These are phyloP conservation scores for Penicillium flavigenum DNA, from an alignment of 495 filamentous ascomycete species.

Conservation along the genomic window DNA sequence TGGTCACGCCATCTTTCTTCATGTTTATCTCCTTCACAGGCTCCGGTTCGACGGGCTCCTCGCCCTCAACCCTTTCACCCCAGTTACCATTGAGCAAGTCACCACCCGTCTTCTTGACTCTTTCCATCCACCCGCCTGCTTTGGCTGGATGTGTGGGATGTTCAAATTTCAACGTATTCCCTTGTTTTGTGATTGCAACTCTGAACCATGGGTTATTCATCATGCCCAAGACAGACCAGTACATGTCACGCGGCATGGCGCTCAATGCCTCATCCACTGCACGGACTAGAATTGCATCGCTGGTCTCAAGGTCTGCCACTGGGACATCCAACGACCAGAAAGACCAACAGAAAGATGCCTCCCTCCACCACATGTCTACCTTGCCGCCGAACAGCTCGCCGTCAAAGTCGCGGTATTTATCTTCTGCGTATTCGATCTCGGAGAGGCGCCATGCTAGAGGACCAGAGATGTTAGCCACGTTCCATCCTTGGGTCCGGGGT, in stretches of 20 bases:
- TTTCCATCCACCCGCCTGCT: slow-evolving; percentile 93
- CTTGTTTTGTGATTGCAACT: slow-evolving; percentile 73
- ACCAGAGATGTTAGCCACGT: slow-evolving; percentile 17
- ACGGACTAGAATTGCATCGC: slow-evolving; percentile 76
- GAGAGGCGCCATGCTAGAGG: slow-evolving; percentile 73
- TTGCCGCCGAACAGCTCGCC: slow-evolving; percentile 72
- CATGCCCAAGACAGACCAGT: slow-evolving; percentile 96
- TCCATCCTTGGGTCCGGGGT: neutral
- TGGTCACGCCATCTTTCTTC: slow-evolving; percentile 67
- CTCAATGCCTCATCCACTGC: slow-evolving; percentile 93
- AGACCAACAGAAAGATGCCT: slow-evolving; percentile 88
- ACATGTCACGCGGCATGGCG: slow-evolving; percentile 89
- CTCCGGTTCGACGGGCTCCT: slow-evolving; percentile 46
- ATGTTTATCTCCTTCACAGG: slow-evolving; percentile 72
- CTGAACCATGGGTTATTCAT: slow-evolving; percentile 99
- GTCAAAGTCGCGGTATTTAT: slow-evolving; percentile 72
- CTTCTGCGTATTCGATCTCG: slow-evolving; percentile 81
- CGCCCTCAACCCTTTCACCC: slow-evolving; percentile 72
- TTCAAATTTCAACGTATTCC: slow-evolving; percentile 70
- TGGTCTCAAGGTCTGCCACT: slow-evolving; percentile 57
- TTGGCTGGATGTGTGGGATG: slow-evolving; percentile 85
- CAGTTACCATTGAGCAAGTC: slow-evolving; percentile 80
- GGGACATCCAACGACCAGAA: slow-evolving; percentile 83
- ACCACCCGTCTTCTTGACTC: slow-evolving; percentile 84
- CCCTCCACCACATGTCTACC: slow-evolving; percentile 80